Conservation (phyloP, 2,329 filamentous ascomycete genomes). For the Aureobasidium sp. region DNA sequence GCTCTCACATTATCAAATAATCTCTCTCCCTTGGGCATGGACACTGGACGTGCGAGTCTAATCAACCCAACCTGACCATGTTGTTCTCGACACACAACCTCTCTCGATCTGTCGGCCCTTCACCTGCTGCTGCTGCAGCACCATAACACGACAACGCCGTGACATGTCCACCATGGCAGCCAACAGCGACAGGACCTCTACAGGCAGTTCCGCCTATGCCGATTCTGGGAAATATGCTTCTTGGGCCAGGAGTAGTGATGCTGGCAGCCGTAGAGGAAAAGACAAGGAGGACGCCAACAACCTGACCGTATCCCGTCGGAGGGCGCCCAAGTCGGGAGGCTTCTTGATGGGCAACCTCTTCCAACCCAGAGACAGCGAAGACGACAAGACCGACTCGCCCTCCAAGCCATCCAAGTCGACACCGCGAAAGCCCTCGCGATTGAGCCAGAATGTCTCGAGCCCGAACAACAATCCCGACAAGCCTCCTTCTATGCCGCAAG, state of each 20-base stretch:
- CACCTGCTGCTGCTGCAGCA: not conserved
- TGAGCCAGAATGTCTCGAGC: not conserved
- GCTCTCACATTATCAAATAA: not conserved
- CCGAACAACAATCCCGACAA: not conserved
- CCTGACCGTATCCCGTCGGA: not conserved
- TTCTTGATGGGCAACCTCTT: conserved; percentile 7
- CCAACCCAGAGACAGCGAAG: not conserved
- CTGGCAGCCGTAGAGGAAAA: not conserved
- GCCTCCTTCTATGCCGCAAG: conserved; percentile 15
- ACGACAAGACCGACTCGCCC: not conserved
- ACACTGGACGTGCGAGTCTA: not conserved
- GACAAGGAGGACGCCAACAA: conserved; percentile 10
- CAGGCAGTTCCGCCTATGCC: not conserved
- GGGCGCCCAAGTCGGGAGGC: conserved; percentile 3
- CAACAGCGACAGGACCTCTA: conserved; percentile 10
- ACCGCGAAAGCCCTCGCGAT: not conserved
- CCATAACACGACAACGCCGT: not conserved
- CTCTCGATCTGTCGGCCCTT: not conserved
- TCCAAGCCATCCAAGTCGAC: not conserved
- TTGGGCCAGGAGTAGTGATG: conserved; percentile 4
- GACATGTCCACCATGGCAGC: not conserved
- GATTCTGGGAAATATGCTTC: conserved; percentile 4
- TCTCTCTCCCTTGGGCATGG: not conserved
- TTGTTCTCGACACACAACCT: not conserved
- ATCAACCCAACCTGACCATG: not conserved